phyloP scores from a whole-genome alignment of 495 filamentous ascomycete genomes.

The Trypethelium eluteriae region DNA sequence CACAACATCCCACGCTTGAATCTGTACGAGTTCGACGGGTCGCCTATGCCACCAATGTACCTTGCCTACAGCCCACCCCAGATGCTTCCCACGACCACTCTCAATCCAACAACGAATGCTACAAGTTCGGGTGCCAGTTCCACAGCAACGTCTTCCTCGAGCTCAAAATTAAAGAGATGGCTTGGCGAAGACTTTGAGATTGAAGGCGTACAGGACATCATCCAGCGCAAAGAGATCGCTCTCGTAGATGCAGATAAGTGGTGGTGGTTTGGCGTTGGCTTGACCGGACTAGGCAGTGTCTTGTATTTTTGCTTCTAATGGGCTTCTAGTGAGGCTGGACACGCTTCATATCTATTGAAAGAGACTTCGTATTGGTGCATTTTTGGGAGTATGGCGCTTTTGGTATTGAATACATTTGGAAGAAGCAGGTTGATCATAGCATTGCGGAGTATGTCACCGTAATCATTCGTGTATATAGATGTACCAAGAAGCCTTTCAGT shows the following conservation, averaged over 20 bases:
- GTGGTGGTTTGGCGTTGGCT: constrained; percentile 64
- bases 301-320: constrained; percentile 35
- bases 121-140: constrained; percentile 27
- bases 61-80: constrained; percentile 59
- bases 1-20: constrained; percentile 57
- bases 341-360: background rate
- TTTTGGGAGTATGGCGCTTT: constrained; percentile 10
- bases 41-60: constrained; percentile 67
- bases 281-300: constrained; percentile 57
- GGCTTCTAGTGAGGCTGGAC: background rate
- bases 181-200: constrained; percentile 31
- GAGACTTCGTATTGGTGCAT: constrained; percentile 4
- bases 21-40: constrained; percentile 56
- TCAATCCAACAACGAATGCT: constrained; percentile 47
- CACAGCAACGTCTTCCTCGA: constrained; percentile 26
- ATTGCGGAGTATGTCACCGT: background rate
- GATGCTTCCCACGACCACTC: constrained; percentile 66
- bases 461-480: constrained; percentile 12
- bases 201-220: constrained; percentile 40
- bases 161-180: constrained; percentile 34
- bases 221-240: background rate
- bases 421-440: constrained; percentile 7
- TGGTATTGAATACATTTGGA: constrained; percentile 10
- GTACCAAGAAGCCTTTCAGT: constrained; percentile 7
- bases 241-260: constrained; percentile 44